These are phyloP conservation scores for Lactifluus rugatus DNA, from an alignment of 768 basidiomycete genomes.

Conservation along the genomic window DNA sequence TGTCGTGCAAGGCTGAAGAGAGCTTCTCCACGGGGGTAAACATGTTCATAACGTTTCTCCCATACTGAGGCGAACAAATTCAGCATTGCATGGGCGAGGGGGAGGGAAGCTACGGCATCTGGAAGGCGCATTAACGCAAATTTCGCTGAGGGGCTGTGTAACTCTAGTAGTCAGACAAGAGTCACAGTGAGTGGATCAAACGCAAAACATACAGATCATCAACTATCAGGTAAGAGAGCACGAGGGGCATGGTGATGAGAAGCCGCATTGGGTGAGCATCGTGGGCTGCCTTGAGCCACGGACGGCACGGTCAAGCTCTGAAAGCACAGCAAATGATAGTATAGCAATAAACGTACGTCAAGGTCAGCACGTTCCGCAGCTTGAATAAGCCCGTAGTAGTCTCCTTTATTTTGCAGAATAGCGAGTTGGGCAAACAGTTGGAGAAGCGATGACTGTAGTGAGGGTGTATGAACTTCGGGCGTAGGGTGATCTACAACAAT, in stretches of 20 bases:
- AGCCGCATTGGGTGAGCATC: constrained; percentile 27
- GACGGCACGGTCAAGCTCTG: background rate
- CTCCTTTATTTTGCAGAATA: constrained; percentile 35
- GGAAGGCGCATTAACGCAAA: constrained; percentile 50
- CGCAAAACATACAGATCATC: constrained; percentile 50
- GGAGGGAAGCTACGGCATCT: constrained; percentile 32
- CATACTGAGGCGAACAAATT: constrained; percentile 41
- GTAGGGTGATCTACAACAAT: constrained; percentile 8
- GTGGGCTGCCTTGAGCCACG: constrained; percentile 18
- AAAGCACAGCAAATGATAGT: background rate
- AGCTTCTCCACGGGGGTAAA: constrained; percentile 41
- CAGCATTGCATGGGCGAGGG: constrained; percentile 39
- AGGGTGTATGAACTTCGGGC: background rate
- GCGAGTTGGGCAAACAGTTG: constrained; percentile 7
- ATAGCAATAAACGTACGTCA: constrained; percentile 32
- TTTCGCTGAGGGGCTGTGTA: constrained; percentile 46
- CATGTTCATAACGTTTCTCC: constrained; percentile 45
- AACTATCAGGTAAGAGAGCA: constrained; percentile 53
- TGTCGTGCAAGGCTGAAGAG: constrained; percentile 35
- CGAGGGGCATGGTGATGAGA: constrained; percentile 47
- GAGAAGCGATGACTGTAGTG: background rate
- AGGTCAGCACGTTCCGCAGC: constrained; percentile 45
- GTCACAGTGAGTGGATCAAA: background rate
- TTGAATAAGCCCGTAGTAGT: constrained; percentile 35
- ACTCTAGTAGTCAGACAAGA: background rate